Evolutionary conservation across 2,329 filamentous ascomycete genomes (phyloP).

Genomic region (Trichoderma oligosporum): DNA sequence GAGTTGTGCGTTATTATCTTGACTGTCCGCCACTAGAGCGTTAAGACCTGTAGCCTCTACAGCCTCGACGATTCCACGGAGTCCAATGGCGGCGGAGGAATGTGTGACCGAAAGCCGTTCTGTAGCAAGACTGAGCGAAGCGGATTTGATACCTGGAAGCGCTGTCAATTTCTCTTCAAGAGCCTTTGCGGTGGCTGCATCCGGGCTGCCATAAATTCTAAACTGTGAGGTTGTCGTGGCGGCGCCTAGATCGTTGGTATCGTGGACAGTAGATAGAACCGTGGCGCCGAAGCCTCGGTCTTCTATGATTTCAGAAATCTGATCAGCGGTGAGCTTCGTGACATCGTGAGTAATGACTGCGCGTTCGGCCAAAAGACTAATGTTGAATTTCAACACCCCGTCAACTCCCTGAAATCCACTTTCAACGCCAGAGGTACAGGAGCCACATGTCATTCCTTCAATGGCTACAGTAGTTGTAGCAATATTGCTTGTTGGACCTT

Average conservation of each 20-base stretch:
- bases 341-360: conserved; percentile 84
- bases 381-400: conserved; percentile 85
- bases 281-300: conserved; percentile 85
- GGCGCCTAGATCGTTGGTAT: conserved; percentile 51
- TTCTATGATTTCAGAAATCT: conserved; percentile 80
- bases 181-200: conserved; percentile 65
- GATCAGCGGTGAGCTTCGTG: conserved; percentile 62
- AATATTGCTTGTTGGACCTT: conserved; percentile 40
- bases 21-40: conserved; percentile 81
- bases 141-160: conserved; percentile 69
- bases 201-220: conserved; percentile 76
- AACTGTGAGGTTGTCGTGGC: conserved; percentile 65
- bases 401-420: conserved; percentile 72
- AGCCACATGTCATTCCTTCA: conserved; percentile 96
- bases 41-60: conserved; percentile 84
- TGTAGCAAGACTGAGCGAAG: conserved; percentile 67
- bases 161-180: conserved; percentile 66
- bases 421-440: conserved; percentile 90
- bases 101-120: conserved; percentile 72
- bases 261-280: conserved; percentile 70
- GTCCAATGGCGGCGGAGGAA: conserved; percentile 66
- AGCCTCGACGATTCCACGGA: conserved; percentile 76
- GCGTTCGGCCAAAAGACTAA: conserved; percentile 87
- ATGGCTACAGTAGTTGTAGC: conserved; percentile 82
- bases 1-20: conserved; percentile 95